Percentiles rank a stretch among this genome's conserved stretches.
Conservation (phyloP, 73 alveolate species). For the Diophrys appendiculata region DNA sequence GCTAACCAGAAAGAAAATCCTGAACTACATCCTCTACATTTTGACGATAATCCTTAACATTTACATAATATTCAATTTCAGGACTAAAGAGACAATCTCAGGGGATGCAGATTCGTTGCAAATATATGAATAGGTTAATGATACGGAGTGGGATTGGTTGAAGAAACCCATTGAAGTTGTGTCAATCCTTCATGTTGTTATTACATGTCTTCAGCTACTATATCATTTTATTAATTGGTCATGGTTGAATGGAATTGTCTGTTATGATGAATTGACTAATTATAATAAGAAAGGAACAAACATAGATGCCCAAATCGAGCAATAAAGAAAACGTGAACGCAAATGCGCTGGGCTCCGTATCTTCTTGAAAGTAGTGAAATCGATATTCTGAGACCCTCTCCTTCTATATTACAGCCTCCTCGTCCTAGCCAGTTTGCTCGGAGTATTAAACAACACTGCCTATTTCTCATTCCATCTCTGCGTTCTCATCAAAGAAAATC, state of each 20-base stretch:
- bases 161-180: no score
- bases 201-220: neutral
- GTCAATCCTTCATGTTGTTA: neutral
- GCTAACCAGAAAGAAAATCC: neutral
- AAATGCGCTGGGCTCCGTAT: neutral
- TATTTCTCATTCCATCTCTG: neutral
- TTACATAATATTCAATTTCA: neutral
- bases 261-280: neutral
- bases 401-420: neutral
- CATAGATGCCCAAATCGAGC: neutral
- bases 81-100: no score
- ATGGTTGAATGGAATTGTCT: neutral
- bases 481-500: constrained; percentile 3
- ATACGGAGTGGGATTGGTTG: no score
- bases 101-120: no score
- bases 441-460: neutral
- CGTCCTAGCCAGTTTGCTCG: neutral
- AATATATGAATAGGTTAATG: no score
- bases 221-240: constrained; percentile 2
- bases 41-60: neutral
- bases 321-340: neutral
- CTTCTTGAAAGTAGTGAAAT: neutral
- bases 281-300: neutral
- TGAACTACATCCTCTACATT: neutral
- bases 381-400: neutral